A percentile compares a stretch with the other conserved stretches of the same genome.
phyloP scores from a whole-genome alignment of 164 flowering plant genomes.

The Aristolochia contorta region DNA sequence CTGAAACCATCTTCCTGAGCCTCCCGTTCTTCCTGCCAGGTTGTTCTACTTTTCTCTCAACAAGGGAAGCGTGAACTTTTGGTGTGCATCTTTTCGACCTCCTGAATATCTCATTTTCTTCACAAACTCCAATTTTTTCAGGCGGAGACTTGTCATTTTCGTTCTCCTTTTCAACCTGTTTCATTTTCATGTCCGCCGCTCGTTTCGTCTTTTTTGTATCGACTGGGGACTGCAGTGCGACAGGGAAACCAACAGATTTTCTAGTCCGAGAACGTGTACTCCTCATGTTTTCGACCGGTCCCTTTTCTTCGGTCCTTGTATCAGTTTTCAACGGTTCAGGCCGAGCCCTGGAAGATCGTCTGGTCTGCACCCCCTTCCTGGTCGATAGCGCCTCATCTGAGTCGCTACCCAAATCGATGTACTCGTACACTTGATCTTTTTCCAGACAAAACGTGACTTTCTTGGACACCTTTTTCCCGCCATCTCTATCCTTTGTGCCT shows the following conservation, averaged over 20 bases:
- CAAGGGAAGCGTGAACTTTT: background rate
- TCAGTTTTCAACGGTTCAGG: no score
- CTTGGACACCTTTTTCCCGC: background rate
- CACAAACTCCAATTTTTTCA: background rate
- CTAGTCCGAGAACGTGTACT: no score
- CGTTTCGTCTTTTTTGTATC: no score
- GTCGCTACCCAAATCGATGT: background rate
- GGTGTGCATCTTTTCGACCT: background rate
- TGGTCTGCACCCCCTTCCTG: slow-evolving; percentile 6
- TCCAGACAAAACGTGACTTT: slow-evolving; percentile 14
- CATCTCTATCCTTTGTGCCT: slow-evolving; percentile 7
- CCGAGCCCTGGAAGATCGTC: background rate
- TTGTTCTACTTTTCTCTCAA: background rate
- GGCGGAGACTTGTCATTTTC: background rate
- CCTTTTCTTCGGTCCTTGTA: no score
- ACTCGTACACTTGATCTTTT: slow-evolving; percentile 18
- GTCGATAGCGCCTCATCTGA: background rate
- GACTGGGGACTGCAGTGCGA: no score
- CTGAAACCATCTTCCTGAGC: background rate
- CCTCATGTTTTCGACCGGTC: no score
- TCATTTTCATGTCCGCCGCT: no score
- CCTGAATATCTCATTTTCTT: background rate
- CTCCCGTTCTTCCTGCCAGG: background rate
- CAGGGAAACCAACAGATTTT: no score
- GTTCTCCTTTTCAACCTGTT: background rate